Evolutionary conservation across 2,329 filamentous ascomycete genomes (phyloP), one percentile per base, ranked within the genome.

Genomic region (Cladosporium sp.): DNA sequence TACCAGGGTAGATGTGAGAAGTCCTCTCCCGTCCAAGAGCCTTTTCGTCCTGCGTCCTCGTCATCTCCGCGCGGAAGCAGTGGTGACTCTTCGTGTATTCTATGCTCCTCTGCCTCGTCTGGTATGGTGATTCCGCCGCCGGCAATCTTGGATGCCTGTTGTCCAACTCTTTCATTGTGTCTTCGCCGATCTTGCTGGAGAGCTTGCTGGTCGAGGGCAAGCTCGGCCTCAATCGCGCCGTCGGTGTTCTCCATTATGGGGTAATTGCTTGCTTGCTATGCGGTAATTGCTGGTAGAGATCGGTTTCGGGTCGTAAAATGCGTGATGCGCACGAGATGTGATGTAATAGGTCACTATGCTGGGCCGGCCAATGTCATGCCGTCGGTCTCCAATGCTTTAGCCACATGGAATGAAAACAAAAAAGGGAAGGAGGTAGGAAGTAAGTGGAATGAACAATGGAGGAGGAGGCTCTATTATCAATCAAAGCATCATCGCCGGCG

Each of bases 1-100:
- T 81, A 82, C 80, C 80, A 83, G 3, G 82, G 77, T 46, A 84
- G 57, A 7, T 74, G 74, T 27, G 74, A 72, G 55, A 85, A 87
- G 58, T 87, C 84, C 11, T 53, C 50, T 35, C 49, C 52, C 13
- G 49, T 42, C 59, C 59, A 63, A 30, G 60, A 54, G 27, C 59
- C 49, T 22, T 56, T 52, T 25, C 58, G 55, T 29, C 61, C 57
- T 19, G 57, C 57, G 12, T 50, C 52, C 32, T 27, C 36, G 2
- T 18, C 35, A 25, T 35, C 32, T 53, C 50, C n/a, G 8, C 43
- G 52, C 7, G 53, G 48, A 15, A 62, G 56, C 38, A 66, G 45
- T 16, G 63, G 56, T 2, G 59, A 56, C 13, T 54, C 48, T 51
- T 64, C 62, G 49, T 57, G 54, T 27, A 56, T 42, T 35, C 56